phyloP scores from a whole-genome alignment of 2,329 filamentous ascomycete species.

The Camillea tinctor region DNA sequence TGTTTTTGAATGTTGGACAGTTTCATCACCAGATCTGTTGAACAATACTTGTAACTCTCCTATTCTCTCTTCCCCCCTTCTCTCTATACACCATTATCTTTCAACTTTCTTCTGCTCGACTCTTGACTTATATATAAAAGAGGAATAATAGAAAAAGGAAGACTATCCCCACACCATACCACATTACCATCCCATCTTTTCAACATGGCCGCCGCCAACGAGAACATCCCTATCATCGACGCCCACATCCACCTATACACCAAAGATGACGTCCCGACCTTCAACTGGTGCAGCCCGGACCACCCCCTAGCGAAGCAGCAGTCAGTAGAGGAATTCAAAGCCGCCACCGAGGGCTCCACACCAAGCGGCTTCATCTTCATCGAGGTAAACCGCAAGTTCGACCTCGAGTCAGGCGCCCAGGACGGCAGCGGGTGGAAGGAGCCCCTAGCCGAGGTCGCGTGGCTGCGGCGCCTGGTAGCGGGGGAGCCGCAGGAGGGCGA shows the following conservation, averaged over 20 bases:
- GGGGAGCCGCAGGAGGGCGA: slow-evolving; percentile 57
- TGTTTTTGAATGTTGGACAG: too few relatives aligned
- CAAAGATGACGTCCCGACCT: slow-evolving; percentile 59
- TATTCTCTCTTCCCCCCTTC: too few relatives aligned
- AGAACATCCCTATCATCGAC: slow-evolving; percentile 67
- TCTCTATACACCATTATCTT: too few relatives aligned
- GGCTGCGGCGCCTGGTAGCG: slow-evolving; percentile 63
- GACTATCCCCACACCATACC: too few relatives aligned
- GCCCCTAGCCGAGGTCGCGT: slow-evolving; percentile 71
- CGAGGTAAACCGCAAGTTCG: slow-evolving; percentile 74
- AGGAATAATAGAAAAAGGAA: too few relatives aligned
- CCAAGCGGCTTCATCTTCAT: slow-evolving; percentile 76
- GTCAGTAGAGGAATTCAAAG: slow-evolving; percentile 62
- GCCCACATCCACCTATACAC: slow-evolving; percentile 91
- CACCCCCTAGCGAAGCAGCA: slow-evolving; percentile 62
- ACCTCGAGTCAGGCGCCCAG: slow-evolving; percentile 45
- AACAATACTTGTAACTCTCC: too few relatives aligned
- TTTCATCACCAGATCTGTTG: too few relatives aligned
- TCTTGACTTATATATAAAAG: too few relatives aligned
- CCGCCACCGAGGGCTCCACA: slow-evolving; percentile 39
- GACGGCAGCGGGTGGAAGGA: slow-evolving; percentile 61
- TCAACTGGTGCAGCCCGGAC: slow-evolving; percentile 66
- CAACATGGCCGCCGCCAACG: slow-evolving; percentile 27
- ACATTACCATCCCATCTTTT: background rate
- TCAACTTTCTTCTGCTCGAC: too few relatives aligned